Conservation (phyloP, 1,284 basidiomycete species). For the Pyrrhoderma noxium region DNA sequence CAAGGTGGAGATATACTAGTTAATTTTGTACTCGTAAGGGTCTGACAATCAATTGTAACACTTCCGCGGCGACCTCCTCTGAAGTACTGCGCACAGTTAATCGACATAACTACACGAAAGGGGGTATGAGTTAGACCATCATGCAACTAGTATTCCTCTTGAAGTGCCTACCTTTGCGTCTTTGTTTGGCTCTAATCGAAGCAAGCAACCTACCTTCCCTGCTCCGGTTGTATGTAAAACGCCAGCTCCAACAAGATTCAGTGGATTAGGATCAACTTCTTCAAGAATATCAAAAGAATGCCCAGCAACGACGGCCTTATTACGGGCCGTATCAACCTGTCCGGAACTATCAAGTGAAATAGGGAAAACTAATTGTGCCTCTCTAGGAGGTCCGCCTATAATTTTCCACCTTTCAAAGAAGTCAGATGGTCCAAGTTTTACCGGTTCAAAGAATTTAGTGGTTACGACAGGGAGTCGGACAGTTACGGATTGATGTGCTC, state of each 20-base stretch:
- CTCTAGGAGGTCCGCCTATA: conserved; percentile 90
- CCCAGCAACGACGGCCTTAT: conserved; percentile 73
- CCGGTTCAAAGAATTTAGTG: conserved; percentile 91
- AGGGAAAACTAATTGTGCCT: conserved; percentile 85
- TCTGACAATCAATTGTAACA: conserved; percentile 63
- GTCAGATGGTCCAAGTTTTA: conserved; percentile 72
- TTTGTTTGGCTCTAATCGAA: conserved; percentile 90
- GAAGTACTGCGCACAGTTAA: conserved; percentile 94
- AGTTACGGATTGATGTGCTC: conserved; percentile 81
- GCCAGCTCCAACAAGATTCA: conserved; percentile 86
- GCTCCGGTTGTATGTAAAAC: conserved; percentile 82
- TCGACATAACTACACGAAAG: conserved; percentile 68
- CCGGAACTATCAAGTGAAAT: conserved; percentile 63
- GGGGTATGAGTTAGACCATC: no score
- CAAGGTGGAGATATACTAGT: neutral
- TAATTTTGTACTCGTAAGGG: conserved; percentile 29
- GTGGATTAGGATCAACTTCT: conserved; percentile 80
- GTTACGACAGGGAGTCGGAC: conserved; percentile 82
- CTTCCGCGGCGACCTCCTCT: conserved; percentile 80
- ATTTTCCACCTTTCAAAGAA: conserved; percentile 99
- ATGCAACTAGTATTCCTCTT: conserved; percentile 9
- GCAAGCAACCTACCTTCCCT: conserved; percentile 92
- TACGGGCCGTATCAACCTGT: conserved; percentile 66
- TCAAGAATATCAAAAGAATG: conserved; percentile 72
- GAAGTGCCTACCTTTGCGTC: conserved; percentile 73